Base-by-base conservation (phyloP, 345 rosid genomes). In the Gossypium thurberi region DNA sequence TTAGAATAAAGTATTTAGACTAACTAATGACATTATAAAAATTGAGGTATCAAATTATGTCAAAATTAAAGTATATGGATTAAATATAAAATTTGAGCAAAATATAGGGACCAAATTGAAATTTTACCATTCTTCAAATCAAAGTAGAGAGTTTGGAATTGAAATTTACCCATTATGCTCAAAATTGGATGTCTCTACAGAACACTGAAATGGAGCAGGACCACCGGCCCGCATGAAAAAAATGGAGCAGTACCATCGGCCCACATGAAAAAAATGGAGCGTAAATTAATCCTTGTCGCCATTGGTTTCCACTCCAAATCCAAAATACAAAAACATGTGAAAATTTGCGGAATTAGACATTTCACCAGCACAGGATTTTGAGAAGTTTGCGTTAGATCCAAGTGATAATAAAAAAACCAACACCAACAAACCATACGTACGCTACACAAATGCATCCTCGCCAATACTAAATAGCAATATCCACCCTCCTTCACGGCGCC, bases 301-400 rank as follows among this genome's bases (percentile, higher is more conserved):
- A 9, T 26, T 8, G 18, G 44, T 61, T 18, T 42, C 9, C 0
- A 46, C 11, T 46, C 50, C 50, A 46, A 46, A 46, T 51, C 61
- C 47, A 28, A 17, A 33, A 5, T 33, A 52, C 46, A 20, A 12
- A n/a, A 67, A 20, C 21, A 51, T 15, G 14, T 11, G n/a, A 44
- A 64, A 46, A 8, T n/a, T 46, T 26, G 37, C 57, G 58, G 40
- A 67, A 48, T 23, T 13, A 8, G 71, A 68, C 58, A 25, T 47
- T 8, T 23, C 58, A 50, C 58, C 71, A 48, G 15, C 15, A 26
- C 72, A 26, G 62, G 58, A 72, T 10, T 47, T 62, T 71, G 57
- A 75, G 72, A 74, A 65, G 70, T n/a, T 78, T 66, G 81, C 81
- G 67, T 80, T 64, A 78, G 87, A 80, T 78, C 83, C 48, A 82